Conservation (phyloP, 257 asterid species). For the Osmanthus fragrans region DNA sequence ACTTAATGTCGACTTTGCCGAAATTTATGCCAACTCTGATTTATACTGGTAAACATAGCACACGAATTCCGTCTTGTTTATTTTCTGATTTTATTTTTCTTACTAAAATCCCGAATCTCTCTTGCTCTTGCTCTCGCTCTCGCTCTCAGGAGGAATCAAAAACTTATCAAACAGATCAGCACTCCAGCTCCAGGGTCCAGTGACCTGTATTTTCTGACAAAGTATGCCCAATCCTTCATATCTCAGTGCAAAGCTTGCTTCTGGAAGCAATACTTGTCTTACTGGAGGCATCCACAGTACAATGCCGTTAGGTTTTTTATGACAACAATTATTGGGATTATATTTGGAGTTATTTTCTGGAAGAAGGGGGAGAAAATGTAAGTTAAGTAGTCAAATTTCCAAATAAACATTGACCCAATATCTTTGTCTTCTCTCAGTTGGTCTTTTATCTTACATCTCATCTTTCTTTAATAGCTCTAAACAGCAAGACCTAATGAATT, state of each 20-base stretch:
- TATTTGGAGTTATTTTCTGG: constrained; percentile 80
- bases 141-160: constrained; percentile 67
- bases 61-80: neutral
- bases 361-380: constrained; percentile 61
- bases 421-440: neutral
- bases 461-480: constrained; percentile 46
- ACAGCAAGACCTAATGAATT: constrained; percentile 66
- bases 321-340: constrained; percentile 59
- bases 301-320: constrained; percentile 62
- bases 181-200: constrained; percentile 61
- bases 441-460: neutral
- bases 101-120: neutral
- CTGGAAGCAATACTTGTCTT: constrained; percentile 74
- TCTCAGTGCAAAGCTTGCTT: constrained; percentile 79
- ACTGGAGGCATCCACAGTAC: constrained; percentile 77
- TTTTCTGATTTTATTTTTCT: neutral
- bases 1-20: constrained; percentile 72
- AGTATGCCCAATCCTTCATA: constrained; percentile 57
- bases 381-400: constrained; percentile 24
- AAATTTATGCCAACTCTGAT: constrained; percentile 65
- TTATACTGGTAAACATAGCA: constrained; percentile 59
- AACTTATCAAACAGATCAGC: constrained; percentile 63
- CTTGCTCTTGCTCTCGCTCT: neutral
- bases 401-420: neutral
- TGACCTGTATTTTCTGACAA: constrained; percentile 55